Percentiles rank a stretch among this genome's conserved stretches.
These are phyloP conservation scores for Backusella parvicylindrica DNA, from an alignment of 192 early-diverging fungal genomes.

Conservation along the genomic window DNA sequence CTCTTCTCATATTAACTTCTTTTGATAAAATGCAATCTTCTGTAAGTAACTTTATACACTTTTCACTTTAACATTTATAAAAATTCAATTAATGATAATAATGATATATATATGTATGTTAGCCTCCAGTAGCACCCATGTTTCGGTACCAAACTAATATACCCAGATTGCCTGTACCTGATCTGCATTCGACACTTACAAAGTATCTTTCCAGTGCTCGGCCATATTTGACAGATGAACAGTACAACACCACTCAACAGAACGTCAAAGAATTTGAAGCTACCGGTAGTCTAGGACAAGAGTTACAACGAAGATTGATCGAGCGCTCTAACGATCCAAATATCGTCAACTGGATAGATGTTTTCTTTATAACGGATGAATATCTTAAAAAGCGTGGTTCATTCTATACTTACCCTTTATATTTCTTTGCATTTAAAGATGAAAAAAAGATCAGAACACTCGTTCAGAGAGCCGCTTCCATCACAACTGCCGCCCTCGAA, in stretches of 20 bases:
- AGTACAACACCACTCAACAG: conserved; percentile 64
- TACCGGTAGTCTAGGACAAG: conserved; percentile 71
- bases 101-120: no score
- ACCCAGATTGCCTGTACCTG: conserved; percentile 87
- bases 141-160: conserved; percentile 70
- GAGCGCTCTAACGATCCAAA: conserved; percentile 70
- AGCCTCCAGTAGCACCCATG: no score
- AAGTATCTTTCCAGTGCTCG: conserved; percentile 79
- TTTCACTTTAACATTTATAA: no score
- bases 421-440: conserved; percentile 94
- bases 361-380: conserved; percentile 94
- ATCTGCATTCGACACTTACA: conserved; percentile 71
- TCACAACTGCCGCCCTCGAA: conserved; percentile 82
- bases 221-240: conserved; percentile 66
- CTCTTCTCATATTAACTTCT: no score
- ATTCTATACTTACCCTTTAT: conserved; percentile 86
- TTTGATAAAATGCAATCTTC: no score
- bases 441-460: conserved; percentile 72
- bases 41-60: no score
- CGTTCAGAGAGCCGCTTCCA: conserved; percentile 83
- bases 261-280: conserved; percentile 75
- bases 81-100: no score
- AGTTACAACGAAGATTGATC: conserved; percentile 81
- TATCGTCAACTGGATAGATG: conserved; percentile 85
- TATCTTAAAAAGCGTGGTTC: conserved; percentile 94